Percentiles rank a stretch among this genome's conserved stretches.
Evolutionary conservation across 2,329 filamentous ascomycete species (phyloP).

Genomic region (Pseudohalonectria lignicola): DNA sequence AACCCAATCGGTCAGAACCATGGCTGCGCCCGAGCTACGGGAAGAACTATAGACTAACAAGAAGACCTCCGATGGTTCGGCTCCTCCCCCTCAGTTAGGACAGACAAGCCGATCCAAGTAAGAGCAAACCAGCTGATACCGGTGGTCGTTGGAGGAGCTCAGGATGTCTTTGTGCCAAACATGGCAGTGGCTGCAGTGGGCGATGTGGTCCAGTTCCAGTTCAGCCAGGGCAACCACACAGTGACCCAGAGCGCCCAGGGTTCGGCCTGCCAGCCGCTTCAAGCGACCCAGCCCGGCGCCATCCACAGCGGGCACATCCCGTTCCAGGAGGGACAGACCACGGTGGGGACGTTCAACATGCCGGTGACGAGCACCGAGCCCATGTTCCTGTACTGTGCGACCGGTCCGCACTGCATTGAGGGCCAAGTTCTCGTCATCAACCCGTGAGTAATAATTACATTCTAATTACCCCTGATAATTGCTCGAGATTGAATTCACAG

Average conservation of each 20-base stretch:
- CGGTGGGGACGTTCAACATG: constrained; percentile 34
- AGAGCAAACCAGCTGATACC: constrained; percentile 3
- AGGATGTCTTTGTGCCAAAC: constrained; percentile 9
- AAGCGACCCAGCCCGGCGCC: constrained; percentile 17
- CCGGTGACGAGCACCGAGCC: constrained; percentile 29
- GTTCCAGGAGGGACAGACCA: constrained; percentile 20
- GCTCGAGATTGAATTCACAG: too few relatives aligned
- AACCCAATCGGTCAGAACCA: too few relatives aligned
- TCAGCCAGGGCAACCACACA: constrained; percentile 15
- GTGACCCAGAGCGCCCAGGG: constrained; percentile 24
- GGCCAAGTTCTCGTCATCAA: constrained; percentile 5
- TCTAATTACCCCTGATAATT: background rate
- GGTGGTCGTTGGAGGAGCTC: constrained; percentile 9
- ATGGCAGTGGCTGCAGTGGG: constrained; percentile 7
- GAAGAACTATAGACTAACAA: too few relatives aligned
- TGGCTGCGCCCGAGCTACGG: too few relatives aligned
- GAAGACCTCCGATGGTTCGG: too few relatives aligned
- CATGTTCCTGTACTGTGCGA: constrained; percentile 23
- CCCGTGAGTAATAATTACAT: constrained; percentile 1
- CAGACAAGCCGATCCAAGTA: background rate
- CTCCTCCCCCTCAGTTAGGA: too few relatives aligned
- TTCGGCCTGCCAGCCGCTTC: constrained; percentile 25
- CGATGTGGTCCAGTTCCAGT: constrained; percentile 15
- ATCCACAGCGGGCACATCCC: constrained; percentile 30
- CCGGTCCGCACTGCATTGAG: constrained; percentile 2